Conservation (phyloP, 441 rosid genomes). For the Metrosideros polymorpha region DNA sequence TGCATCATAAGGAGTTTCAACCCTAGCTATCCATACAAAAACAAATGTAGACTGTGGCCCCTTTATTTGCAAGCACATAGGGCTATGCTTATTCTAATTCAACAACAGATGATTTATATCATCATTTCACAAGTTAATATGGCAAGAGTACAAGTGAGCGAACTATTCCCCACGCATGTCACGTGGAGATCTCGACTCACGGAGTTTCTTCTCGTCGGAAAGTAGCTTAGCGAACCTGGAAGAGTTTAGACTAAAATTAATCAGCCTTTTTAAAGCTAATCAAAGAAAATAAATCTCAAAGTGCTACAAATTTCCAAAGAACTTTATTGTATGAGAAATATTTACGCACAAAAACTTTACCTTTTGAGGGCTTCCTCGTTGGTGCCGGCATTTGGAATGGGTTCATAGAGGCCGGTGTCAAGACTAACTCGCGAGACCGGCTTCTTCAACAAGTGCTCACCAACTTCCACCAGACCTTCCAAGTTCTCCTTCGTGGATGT, state of each 20-base stretch:
- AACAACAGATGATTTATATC: background rate
- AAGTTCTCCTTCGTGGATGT: background rate
- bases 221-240: conserved; percentile 30
- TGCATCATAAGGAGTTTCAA: background rate
- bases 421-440: background rate
- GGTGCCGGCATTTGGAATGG: background rate
- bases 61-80: background rate
- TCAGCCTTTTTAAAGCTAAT: background rate
- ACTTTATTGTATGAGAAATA: background rate
- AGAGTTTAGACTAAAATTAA: background rate
- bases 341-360: background rate
- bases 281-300: background rate
- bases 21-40: background rate
- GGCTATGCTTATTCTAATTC: background rate
- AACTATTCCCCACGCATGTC: background rate
- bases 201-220: conserved; percentile 31
- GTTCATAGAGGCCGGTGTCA: background rate
- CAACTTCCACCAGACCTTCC: background rate
- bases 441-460: background rate
- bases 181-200: conserved; percentile 7
- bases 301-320: background rate
- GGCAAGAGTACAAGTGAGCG: background rate
- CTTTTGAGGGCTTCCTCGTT: conserved; percentile 5
- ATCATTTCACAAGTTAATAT: background rate
- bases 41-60: background rate